These are phyloP conservation scores for Xanthoparmelia taractica DNA, from an alignment of 495 filamentous ascomycete species.

Conservation along the genomic window DNA sequence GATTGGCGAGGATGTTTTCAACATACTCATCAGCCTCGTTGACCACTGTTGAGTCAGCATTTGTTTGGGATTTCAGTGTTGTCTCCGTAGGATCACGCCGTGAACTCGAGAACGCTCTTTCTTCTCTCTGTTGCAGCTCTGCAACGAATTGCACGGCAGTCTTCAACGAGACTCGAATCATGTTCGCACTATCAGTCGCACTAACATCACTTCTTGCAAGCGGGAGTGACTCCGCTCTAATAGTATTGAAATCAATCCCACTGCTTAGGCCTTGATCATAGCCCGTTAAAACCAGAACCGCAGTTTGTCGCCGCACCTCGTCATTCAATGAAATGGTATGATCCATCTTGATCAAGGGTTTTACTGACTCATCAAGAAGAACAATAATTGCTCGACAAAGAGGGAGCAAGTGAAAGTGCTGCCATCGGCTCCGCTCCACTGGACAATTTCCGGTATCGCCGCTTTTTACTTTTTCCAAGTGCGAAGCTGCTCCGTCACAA, in stretches of 20 bases:
- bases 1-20: too few relatives aligned
- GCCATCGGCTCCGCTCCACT: background rate
- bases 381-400: constrained; percentile 2
- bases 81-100: background rate
- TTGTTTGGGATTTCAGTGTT: too few relatives aligned
- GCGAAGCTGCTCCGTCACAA: background rate
- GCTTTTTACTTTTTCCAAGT: background rate
- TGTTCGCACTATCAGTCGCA: background rate
- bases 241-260: background rate
- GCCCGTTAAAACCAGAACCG: background rate
- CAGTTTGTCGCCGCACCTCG: background rate
- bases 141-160: background rate
- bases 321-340: background rate
- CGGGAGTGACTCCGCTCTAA: background rate
- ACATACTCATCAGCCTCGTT: too few relatives aligned
- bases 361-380: background rate
- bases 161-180: background rate
- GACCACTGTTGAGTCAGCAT: too few relatives aligned
- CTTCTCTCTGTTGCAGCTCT: background rate
- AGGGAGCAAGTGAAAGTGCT: background rate
- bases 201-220: background rate
- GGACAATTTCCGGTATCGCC: background rate
- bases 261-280: background rate
- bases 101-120: background rate
- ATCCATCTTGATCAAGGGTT: background rate